phyloP scores from a whole-genome alignment of 2,329 filamentous ascomycete species.

The Bertia moriformis region DNA sequence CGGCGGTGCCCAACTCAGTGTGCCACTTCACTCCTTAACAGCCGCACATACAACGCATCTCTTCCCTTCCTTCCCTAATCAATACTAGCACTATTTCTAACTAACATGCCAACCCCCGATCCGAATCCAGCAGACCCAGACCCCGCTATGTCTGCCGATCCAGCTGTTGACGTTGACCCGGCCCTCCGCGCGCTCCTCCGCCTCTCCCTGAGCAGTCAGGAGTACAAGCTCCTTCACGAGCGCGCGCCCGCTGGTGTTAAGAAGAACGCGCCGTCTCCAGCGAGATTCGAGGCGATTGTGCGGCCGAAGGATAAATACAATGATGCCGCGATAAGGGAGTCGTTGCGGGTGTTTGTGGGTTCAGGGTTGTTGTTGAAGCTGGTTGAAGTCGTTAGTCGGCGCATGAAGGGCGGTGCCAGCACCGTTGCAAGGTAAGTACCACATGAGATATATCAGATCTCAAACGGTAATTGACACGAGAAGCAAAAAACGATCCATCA shows the following conservation, averaged over 20 bases:
- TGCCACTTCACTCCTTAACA: too few species aligned
- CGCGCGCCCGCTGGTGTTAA: slow-evolving; percentile 29
- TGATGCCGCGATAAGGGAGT: background rate
- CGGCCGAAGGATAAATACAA: background rate
- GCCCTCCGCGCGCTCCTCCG: slow-evolving; percentile 41
- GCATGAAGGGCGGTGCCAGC: background rate
- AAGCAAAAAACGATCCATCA: slow-evolving; percentile 21
- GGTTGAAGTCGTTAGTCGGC: background rate
- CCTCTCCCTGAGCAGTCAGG: slow-evolving; percentile 40
- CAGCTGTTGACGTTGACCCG: background rate
- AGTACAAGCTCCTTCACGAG: slow-evolving; percentile 43
- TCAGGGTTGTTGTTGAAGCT: background rate
- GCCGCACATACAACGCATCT: too few species aligned
- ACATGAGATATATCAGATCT: too few species aligned
- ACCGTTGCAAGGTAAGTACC: too few species aligned
- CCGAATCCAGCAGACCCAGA: background rate
- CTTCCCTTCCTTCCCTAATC: too few species aligned
- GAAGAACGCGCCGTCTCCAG: slow-evolving; percentile 7
- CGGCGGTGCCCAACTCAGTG: too few species aligned
- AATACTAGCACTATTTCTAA: too few species aligned
- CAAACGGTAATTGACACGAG: slow-evolving; percentile 2
- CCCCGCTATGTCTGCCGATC: too few species aligned
- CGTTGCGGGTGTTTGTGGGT: background rate
- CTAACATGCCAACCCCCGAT: too few species aligned
- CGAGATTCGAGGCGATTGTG: background rate